These are phyloP conservation scores for Eragrostis nindensis DNA, from an alignment of 176 grass and related monocot species.

Conservation along the genomic window DNA sequence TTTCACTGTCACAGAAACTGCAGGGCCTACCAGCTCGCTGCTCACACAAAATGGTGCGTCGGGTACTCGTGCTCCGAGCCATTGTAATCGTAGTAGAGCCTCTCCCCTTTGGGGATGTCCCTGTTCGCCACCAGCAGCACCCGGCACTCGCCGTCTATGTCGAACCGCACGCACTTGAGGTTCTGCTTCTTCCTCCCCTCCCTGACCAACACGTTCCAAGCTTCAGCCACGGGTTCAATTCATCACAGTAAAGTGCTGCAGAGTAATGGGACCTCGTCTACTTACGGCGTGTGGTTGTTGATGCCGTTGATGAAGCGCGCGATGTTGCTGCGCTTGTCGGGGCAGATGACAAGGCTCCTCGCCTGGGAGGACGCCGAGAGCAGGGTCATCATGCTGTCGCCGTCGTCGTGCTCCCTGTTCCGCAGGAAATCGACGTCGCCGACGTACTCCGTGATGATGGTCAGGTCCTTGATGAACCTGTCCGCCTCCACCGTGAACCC, in stretches of 20 bases:
- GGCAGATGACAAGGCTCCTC: conserved; percentile 89
- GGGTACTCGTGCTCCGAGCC: conserved; percentile 90
- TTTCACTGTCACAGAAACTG: background rate
- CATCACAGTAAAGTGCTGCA: background rate
- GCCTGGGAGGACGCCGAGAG: conserved; percentile 56
- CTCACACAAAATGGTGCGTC: conserved; percentile 96
- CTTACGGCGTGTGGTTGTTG: conserved; percentile 82
- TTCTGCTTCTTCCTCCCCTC: conserved; percentile 99
- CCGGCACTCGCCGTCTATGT: conserved; percentile 68
- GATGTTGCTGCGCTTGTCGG: conserved; percentile 87
- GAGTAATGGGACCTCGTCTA: background rate
- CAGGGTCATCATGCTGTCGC: conserved; percentile 98
- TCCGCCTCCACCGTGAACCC: conserved; percentile 96
- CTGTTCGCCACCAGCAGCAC: conserved; percentile 80
- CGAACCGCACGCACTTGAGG: conserved; percentile 84
- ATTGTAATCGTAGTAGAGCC: conserved; percentile 97
- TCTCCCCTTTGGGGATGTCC: conserved; percentile 87
- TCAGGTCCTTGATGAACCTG: conserved; percentile 73
- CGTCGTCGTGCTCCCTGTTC: conserved; percentile 77
- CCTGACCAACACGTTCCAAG: conserved; percentile 21
- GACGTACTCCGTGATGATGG: conserved; percentile 96
- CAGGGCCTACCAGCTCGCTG: background rate
- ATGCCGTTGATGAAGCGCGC: conserved; percentile 95
- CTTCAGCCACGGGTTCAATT: background rate
- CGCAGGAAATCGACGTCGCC: conserved; percentile 83